Evolutionary conservation across 148 eudicot species (phyloP).

Genomic region (Chenopodium berlandieri): DNA sequence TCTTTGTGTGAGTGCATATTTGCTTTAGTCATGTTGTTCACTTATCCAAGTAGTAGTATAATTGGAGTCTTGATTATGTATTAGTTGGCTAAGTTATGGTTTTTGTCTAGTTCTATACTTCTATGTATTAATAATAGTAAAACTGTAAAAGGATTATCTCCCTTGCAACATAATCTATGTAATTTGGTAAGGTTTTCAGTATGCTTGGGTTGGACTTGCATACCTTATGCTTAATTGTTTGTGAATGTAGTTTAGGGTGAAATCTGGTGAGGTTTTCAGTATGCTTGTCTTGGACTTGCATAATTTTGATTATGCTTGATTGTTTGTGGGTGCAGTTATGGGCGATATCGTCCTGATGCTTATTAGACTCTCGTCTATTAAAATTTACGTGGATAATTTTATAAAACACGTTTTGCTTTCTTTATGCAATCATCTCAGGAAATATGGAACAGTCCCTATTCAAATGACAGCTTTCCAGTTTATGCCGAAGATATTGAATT

Average conservation of each 20-base stretch:
- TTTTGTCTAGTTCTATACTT: not conserved
- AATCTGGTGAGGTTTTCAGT: not conserved
- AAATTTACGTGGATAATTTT: not conserved
- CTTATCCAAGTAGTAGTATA: not conserved
- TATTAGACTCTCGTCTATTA: not conserved
- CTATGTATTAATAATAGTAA: not conserved
- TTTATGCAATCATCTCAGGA: slow-evolving; percentile 41
- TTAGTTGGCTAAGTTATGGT: not conserved
- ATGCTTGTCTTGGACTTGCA: not conserved
- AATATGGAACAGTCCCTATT: slow-evolving; percentile 83
- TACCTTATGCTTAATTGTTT: not conserved
- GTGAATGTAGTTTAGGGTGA: not conserved
- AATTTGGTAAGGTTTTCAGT: not conserved
- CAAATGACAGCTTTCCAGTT: slow-evolving; percentile 69
- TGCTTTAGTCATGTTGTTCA: not conserved
- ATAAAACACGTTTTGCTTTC: not conserved
- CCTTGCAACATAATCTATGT: not conserved
- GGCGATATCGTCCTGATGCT: not conserved
- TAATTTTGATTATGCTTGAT: not conserved
- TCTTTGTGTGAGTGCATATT: not conserved
- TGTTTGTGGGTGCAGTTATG: not conserved
- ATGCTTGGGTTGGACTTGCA: not conserved
- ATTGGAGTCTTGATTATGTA: not conserved
- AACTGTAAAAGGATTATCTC: not conserved
- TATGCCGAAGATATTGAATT: slow-evolving; percentile 78